A percentile compares a stretch with the other conserved stretches of the same genome.
These are phyloP conservation scores for Maudiozyma barnettii DNA, from an alignment of 805 yeast genomes.

Conservation along the genomic window DNA sequence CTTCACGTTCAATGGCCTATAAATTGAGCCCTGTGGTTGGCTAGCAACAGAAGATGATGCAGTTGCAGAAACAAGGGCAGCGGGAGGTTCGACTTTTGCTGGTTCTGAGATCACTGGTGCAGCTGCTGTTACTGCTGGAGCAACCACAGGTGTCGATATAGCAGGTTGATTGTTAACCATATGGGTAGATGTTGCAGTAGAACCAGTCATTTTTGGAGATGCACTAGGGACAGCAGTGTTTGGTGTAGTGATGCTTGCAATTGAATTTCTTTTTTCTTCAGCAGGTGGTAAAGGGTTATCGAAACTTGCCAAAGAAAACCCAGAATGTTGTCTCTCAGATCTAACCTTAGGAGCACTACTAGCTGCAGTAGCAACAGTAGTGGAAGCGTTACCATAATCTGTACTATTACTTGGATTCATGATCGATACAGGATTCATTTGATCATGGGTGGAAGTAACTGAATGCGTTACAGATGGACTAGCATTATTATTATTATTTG, in stretches of 20 bases:
- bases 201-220: constrained; percentile 4
- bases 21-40: constrained; percentile 26
- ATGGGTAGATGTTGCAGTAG: neutral
- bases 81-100: neutral
- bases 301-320: constrained; percentile 24
- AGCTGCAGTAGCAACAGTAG: constrained; percentile 12
- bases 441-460: constrained; percentile 11
- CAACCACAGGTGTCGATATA: neutral
- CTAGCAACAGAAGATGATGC: constrained; percentile 8
- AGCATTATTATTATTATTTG: neutral
- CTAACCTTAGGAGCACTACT: neutral
- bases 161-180: too few species aligned
- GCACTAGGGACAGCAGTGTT: neutral
- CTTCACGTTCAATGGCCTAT: constrained; percentile 83
- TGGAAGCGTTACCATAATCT: constrained; percentile 16
- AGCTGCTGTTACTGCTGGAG: neutral
- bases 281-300: constrained; percentile 24
- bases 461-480: neutral
- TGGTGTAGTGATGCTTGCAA: neutral
- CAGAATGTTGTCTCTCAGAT: constrained; percentile 7
- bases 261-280: neutral
- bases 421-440: constrained; percentile 12
- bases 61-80: constrained; percentile 3
- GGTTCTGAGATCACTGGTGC: neutral
- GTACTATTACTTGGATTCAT: constrained; percentile 22